Evolutionary conservation across 768 basidiomycete species (phyloP).

Genomic region (Phanerochaete sordida): DNA sequence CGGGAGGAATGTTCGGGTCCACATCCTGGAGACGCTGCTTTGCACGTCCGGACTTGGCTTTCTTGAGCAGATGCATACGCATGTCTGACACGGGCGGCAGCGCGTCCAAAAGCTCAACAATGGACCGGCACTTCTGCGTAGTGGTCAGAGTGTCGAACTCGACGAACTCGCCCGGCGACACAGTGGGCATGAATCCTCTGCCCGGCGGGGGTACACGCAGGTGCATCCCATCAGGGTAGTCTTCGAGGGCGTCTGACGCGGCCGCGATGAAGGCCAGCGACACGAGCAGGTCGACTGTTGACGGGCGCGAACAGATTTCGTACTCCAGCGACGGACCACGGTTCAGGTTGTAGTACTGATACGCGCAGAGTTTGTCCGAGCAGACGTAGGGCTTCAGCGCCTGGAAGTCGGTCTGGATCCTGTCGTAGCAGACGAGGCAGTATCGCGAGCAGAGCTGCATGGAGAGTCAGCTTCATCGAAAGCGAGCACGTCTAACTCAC

Average conservation of each 20-base stretch:
- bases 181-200: not conserved
- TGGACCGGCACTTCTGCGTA: slow-evolving; percentile 43
- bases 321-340: slow-evolving; percentile 72
- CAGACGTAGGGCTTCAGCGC: slow-evolving; percentile 76
- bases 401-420: slow-evolving; percentile 46
- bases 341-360: slow-evolving; percentile 65
- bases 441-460: slow-evolving; percentile 60
- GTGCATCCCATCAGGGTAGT: slow-evolving; percentile 58
- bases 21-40: slow-evolving; percentile 55
- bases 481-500: slow-evolving; percentile 30
- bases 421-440: slow-evolving; percentile 74
- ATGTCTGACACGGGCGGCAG: slow-evolving; percentile 55
- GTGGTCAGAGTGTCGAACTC: slow-evolving; percentile 49
- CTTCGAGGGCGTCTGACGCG: slow-evolving; percentile 47
- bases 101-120: slow-evolving; percentile 40
- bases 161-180: not conserved
- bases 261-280: slow-evolving; percentile 60
- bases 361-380: slow-evolving; percentile 58
- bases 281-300: slow-evolving; percentile 65
- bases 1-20: slow-evolving; percentile 44
- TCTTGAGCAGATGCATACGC: slow-evolving; percentile 53
- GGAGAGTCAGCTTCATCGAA: not conserved
- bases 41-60: slow-evolving; percentile 44
- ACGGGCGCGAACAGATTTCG: slow-evolving; percentile 62
- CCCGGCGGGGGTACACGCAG: slow-evolving; percentile 45